A percentile compares a stretch with the other conserved stretches of the same genome.
Evolutionary conservation across 2,329 filamentous ascomycete species (phyloP).

Genomic region (Alternaria ethzedia): DNA sequence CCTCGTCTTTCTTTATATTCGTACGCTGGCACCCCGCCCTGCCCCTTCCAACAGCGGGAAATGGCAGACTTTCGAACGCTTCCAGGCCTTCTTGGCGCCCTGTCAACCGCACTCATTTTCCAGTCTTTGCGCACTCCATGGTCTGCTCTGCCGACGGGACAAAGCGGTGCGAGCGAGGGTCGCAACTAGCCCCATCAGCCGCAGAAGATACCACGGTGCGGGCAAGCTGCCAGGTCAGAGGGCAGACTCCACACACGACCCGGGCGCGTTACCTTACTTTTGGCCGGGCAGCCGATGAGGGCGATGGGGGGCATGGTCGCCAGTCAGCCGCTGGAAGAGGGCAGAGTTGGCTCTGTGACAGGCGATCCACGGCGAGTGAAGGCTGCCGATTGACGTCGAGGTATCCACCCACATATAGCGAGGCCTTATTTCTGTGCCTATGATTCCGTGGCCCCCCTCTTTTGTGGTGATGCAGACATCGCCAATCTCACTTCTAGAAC

Average conservation of each 20-base stretch:
- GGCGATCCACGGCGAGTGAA: conserved; percentile 28
- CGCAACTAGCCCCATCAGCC: conserved; percentile 26
- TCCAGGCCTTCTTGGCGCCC: conserved; percentile 43
- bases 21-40: conserved; percentile 26
- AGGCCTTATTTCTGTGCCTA: conserved; percentile 21
- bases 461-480: conserved; percentile 28
- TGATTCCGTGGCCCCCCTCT: conserved; percentile 10
- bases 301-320: conserved; percentile 11
- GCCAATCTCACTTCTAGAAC: conserved; percentile 20
- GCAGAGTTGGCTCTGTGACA: conserved; percentile 12
- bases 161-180: conserved; percentile 21
- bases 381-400: conserved; percentile 41
- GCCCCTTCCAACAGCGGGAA: conserved; percentile 21
- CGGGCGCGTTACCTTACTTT: conserved; percentile 19
- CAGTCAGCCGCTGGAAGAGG: conserved; percentile 20
- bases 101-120: conserved; percentile 19
- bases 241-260: conserved; percentile 22
- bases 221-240: conserved; percentile 20
- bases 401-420: conserved; percentile 32
- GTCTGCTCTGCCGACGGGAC: conserved; percentile 19
- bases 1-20: conserved; percentile 26
- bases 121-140: conserved; percentile 10
- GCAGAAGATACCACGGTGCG: conserved; percentile 22
- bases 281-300: conserved; percentile 10
- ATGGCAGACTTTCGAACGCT: conserved; percentile 35